These are phyloP conservation scores for Penicillium sp. DNA, from an alignment of 2,329 filamentous ascomycete genomes.

Conservation along the genomic window DNA sequence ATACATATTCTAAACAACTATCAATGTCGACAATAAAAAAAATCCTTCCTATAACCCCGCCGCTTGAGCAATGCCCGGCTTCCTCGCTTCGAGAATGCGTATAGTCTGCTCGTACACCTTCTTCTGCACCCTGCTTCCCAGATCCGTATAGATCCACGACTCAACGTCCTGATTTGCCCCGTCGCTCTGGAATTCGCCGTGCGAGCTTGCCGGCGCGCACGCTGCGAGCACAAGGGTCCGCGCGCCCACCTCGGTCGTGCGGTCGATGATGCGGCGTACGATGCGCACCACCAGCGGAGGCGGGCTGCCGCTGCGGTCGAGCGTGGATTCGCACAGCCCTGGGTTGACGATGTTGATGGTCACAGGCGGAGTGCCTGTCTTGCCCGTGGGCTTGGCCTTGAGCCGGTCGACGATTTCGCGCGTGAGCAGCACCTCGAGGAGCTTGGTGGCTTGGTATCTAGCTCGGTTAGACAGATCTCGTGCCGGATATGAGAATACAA, in stretches of 20 bases:
- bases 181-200: constrained; percentile 4
- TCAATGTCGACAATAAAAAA: too few species aligned
- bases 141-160: constrained; percentile 7
- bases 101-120: constrained; percentile 7
- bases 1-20: too few species aligned
- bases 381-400: neutral
- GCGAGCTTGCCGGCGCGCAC: neutral
- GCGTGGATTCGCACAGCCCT: neutral
- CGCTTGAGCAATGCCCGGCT: neutral
- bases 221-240: constrained; percentile 4
- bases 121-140: constrained; percentile 6
- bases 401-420: constrained; percentile 35
- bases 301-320: neutral
- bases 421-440: constrained; percentile 46
- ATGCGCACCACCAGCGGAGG: neutral
- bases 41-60: neutral
- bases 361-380: neutral
- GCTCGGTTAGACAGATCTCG: neutral
- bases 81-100: constrained; percentile 4
- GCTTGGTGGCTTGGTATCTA: constrained; percentile 46
- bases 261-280: neutral
- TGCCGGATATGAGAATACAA: neutral
- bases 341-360: constrained; percentile 6
- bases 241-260: neutral
- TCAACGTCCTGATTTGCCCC: constrained; percentile 6